Base-by-base conservation (phyloP, 208 protist genomes). In the Porcisia hertigi region DNA sequence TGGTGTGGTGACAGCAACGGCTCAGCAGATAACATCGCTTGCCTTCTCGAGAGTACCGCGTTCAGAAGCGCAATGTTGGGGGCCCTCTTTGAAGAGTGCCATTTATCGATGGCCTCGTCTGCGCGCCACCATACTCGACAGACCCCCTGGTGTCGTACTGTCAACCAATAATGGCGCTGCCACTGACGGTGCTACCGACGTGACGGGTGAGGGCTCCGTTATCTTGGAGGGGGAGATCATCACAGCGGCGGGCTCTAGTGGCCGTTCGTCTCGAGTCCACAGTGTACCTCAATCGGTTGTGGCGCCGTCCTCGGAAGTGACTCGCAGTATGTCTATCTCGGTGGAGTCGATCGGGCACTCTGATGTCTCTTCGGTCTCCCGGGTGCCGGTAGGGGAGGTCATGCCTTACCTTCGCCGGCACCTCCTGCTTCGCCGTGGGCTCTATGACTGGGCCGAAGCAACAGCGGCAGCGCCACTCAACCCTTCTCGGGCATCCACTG, bases 391-490 rank as follows among this genome's bases (percentile, higher is more conserved):
- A 16, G 54, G 47, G 39, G 84, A 86, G 14, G 80, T 86, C 8
- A 58, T 84, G 67, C 69, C 70, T 7, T 92, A 89, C 69, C 54
- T 94, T 1, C 84, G 90, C 23, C 45, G 23, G 6, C 25, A 86
- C 53, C 43, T 86, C 30, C 30, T 91, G 64, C 65, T 92, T 41
- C 87, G 90, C 20, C 83, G 86, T 20, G 90, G 88, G 23, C 79
- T 74, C 23, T 84, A 77, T 70, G 66, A 47, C 36, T 60, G 62
- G 47, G 47, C 77, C 11, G 66, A n/a, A 16, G 11, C 5, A 16
- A 55, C 63, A 12, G 36, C 55, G 36, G 52, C 43, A 41, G 18
- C 20, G 39, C 64, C 63, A 18, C 25, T 34, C 58, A 63, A 58
- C 25, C n/a, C 45, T 49, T 41, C 34, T 12, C 16, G 4, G 8